phyloP scores from a whole-genome alignment of 257 asterid species.

The Forsythia suspensa region DNA sequence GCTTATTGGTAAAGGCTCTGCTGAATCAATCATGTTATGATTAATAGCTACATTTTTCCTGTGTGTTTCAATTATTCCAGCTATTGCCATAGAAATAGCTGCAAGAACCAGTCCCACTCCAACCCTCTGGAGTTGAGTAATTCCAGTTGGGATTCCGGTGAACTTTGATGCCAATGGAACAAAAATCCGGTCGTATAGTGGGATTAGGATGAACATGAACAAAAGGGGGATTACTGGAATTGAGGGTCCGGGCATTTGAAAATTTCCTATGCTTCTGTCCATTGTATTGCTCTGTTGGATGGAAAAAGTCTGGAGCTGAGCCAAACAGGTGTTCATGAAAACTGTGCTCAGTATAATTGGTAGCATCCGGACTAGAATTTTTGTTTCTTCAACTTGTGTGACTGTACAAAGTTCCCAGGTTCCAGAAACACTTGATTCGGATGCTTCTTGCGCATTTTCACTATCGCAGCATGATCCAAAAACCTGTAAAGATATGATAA shows the following conservation, averaged over 20 bases:
- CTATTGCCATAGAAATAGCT: constrained; percentile 61
- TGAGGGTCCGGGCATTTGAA: constrained; percentile 68
- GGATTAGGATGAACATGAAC: constrained; percentile 56
- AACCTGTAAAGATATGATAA: constrained; percentile 34
- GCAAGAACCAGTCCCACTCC: constrained; percentile 69
- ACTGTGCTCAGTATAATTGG: constrained; percentile 70
- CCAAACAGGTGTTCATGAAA: constrained; percentile 81
- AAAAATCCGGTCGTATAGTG: constrained; percentile 54
- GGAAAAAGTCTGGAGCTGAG: constrained; percentile 82
- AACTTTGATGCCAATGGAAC: constrained; percentile 51
- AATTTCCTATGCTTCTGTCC: constrained; percentile 53
- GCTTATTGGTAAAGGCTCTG: constrained; percentile 53
- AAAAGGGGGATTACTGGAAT: constrained; percentile 62
- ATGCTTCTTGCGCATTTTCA: constrained; percentile 21
- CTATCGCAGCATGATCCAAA: constrained; percentile 61
- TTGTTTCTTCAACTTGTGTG: constrained; percentile 80
- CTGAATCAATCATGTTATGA: constrained; percentile 53
- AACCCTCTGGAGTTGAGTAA: constrained; percentile 66
- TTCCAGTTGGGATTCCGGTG: constrained; percentile 76
- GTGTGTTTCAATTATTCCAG: constrained; percentile 55
- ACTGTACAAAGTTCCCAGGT: constrained; percentile 68
- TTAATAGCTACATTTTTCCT: constrained; percentile 47
- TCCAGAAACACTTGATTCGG: constrained; percentile 14
- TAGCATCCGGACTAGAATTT: constrained; percentile 63
- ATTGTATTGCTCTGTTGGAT: constrained; percentile 73